A percentile compares a stretch with the other conserved stretches of the same genome.
phyloP scores from a whole-genome alignment of 2,329 filamentous ascomycete species.

The Ophioceras dolichostomum region DNA sequence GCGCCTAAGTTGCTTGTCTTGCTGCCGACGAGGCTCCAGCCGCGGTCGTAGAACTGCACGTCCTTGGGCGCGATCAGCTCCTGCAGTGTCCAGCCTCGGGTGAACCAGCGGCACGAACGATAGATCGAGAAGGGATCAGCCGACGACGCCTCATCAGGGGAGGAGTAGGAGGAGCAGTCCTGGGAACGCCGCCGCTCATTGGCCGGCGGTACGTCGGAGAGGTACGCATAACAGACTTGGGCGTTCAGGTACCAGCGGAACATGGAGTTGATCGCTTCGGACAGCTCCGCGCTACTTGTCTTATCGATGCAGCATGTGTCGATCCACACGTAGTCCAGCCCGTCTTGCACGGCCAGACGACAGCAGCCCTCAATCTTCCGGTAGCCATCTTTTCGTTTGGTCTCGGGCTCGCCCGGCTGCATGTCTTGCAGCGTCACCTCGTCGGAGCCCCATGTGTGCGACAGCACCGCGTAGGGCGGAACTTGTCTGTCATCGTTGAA shows the following conservation, averaged over 20 bases:
- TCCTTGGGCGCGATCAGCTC: constrained; percentile 9
- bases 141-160: not conserved
- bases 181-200: no score
- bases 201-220: constrained; percentile 13
- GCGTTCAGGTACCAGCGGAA: constrained; percentile 19
- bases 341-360: constrained; percentile 12
- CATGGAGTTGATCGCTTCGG: constrained; percentile 16
- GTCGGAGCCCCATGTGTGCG: constrained; percentile 17
- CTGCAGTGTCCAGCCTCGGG: constrained; percentile 12
- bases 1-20: constrained; percentile 11
- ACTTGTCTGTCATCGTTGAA: constrained; percentile 4
- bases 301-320: constrained; percentile 27
- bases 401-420: not conserved
- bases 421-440: constrained; percentile 16
- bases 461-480: constrained; percentile 18
- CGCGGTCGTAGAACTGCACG: constrained; percentile 9
- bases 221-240: constrained; percentile 20
- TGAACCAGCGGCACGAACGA: constrained; percentile 5
- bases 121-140: not conserved
- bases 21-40: constrained; percentile 10
- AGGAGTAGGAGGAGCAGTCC: not conserved
- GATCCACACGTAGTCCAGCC: constrained; percentile 19
- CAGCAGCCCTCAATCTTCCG: constrained; percentile 13
- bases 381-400: constrained; percentile 9
- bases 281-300: constrained; percentile 18